A percentile compares a stretch with the other conserved stretches of the same genome.
Conservation (phyloP, 495 filamentous ascomycete species). For the Platismatia glauca region DNA sequence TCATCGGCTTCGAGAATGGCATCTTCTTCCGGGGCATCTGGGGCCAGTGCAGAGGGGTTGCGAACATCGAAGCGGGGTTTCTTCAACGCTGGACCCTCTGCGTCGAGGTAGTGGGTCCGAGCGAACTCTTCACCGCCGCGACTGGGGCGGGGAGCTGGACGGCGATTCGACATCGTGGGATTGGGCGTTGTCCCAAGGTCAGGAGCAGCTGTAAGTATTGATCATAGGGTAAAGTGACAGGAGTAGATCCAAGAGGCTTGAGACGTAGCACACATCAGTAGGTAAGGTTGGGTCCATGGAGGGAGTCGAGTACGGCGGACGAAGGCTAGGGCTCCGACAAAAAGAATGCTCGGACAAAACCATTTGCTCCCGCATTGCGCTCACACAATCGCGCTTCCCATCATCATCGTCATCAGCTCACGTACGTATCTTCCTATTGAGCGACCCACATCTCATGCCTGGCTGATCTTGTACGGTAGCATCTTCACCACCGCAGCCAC, state of each 20-base stretch:
- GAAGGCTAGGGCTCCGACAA: too few relatives aligned
- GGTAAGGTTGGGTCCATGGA: too few relatives aligned
- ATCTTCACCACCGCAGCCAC: too few relatives aligned
- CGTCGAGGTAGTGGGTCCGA: constrained; percentile 54
- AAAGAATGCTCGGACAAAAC: too few relatives aligned
- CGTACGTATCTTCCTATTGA: too few relatives aligned
- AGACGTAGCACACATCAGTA: too few relatives aligned
- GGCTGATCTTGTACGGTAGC: too few relatives aligned
- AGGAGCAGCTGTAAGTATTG: background rate
- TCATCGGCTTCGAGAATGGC: constrained; percentile 82
- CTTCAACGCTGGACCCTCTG: constrained; percentile 50
- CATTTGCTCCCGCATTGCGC: too few relatives aligned
- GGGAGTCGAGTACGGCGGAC: too few relatives aligned
- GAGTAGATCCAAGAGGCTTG: background rate
- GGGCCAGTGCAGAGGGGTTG: constrained; percentile 82
- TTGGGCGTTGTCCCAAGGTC: background rate
- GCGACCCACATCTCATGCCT: too few relatives aligned
- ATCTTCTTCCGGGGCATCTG: constrained; percentile 69
- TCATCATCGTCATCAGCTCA: too few relatives aligned
- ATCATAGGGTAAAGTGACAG: background rate
- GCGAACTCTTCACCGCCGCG: constrained; percentile 71
- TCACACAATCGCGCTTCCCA: too few relatives aligned
- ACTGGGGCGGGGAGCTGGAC: constrained; percentile 65
- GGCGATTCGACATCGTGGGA: constrained; percentile 26
- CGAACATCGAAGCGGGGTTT: constrained; percentile 91